Conservation (phyloP, 345 rosid species). For the Microthlaspi erraticum region DNA sequence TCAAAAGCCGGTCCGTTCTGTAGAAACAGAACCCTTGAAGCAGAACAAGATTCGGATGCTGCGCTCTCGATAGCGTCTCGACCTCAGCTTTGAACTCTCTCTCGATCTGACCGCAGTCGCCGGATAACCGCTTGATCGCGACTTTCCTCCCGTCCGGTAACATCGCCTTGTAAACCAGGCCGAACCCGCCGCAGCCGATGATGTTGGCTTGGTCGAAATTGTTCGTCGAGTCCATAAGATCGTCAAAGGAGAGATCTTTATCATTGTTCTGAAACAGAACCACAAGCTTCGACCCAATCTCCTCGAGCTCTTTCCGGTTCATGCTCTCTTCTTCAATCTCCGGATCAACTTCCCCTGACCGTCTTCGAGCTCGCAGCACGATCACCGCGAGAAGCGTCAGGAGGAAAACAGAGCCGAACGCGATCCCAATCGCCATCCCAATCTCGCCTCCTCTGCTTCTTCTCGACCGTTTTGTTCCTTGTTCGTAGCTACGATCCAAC, state of each 20-base stretch:
- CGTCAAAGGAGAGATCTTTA: constrained; percentile 64
- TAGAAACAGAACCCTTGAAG: constrained; percentile 80
- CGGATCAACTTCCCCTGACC: constrained; percentile 71
- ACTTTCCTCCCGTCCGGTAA: constrained; percentile 72
- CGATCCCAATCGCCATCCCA: constrained; percentile 70
- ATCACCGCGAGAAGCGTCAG: constrained; percentile 54
- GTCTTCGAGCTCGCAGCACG: constrained; percentile 54
- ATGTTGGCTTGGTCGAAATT: constrained; percentile 80
- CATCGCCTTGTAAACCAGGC: constrained; percentile 77
- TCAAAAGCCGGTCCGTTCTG: constrained; percentile 61
- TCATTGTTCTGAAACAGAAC: constrained; percentile 69
- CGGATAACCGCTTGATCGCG: constrained; percentile 81
- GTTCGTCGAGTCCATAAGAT: constrained; percentile 69
- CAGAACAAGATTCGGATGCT: constrained; percentile 82
- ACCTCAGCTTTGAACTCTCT: constrained; percentile 87
- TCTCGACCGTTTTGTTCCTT: constrained; percentile 33
- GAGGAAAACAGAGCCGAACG: constrained; percentile 59
- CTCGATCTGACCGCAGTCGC: constrained; percentile 87
- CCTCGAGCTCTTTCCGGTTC: constrained; percentile 54
- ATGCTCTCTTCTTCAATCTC: constrained; percentile 56
- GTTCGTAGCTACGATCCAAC: constrained; percentile 3
- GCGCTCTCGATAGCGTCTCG: constrained; percentile 88
- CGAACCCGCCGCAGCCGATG: constrained; percentile 90
- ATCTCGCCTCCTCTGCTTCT: constrained; percentile 47
- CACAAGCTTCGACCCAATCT: constrained; percentile 57